Evolutionary conservation across 129 eudicot genomes (phyloP).

Genomic region (Cynara cardunculus): DNA sequence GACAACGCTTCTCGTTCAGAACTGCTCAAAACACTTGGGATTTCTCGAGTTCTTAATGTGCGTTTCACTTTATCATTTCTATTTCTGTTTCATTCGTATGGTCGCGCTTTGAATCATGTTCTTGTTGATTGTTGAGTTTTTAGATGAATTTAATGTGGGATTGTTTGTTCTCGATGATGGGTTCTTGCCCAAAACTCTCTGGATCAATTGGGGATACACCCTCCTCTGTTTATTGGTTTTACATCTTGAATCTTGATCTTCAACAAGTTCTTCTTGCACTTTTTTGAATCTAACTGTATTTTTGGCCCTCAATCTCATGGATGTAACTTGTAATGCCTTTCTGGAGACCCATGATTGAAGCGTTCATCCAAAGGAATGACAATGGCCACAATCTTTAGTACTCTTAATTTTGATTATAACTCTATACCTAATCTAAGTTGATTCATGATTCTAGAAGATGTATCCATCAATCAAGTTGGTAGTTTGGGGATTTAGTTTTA

Average conservation of each 20-base stretch:
- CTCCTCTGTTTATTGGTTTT: neutral
- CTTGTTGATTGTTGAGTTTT: neutral
- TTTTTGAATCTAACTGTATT: too few relatives aligned
- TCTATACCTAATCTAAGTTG: neutral
- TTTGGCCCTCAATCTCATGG: neutral
- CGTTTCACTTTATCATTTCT: neutral
- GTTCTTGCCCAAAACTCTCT: neutral
- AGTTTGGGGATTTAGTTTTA: neutral
- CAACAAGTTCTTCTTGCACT: neutral
- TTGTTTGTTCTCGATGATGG: neutral
- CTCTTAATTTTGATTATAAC: neutral
- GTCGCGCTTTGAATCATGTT: neutral
- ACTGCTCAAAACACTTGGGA: constrained; percentile 86
- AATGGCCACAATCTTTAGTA: neutral
- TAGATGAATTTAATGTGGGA: neutral
- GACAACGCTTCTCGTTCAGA: constrained; percentile 94
- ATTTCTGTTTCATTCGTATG: neutral
- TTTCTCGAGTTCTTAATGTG: constrained; percentile 87
- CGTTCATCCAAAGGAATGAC: neutral
- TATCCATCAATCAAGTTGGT: neutral
- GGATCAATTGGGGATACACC: neutral
- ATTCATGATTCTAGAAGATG: neutral
- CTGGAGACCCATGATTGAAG: neutral
- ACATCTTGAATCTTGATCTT: neutral
- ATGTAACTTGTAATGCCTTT: neutral